Base-by-base conservation (phyloP, 2,329 filamentous ascomycete genomes). In the Trichoderma sp. region DNA sequence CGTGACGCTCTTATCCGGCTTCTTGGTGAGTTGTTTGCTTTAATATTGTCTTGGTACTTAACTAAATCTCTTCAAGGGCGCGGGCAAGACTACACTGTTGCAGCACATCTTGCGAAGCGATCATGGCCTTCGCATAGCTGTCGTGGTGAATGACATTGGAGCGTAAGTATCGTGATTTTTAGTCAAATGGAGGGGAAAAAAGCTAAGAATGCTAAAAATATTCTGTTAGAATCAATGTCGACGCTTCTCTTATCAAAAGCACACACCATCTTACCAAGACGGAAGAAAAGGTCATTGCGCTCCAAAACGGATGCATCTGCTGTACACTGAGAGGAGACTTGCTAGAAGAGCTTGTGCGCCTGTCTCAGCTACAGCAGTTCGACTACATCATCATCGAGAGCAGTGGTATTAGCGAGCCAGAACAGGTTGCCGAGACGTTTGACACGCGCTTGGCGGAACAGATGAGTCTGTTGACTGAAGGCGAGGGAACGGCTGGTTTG, bases 221-320 rank as follows among this genome's bases (percentile, higher is more conserved):
- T 32, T 7, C 26, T n/a, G n/a, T 24, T 13, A 87, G 86, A 0
- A 80, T 91, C 61, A 91, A 91, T 72, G 86, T 91, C 72, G 89
- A 91, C 68, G 89, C 88, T 0, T 83, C 87, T 5, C 79, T 90
- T 0, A 86, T 91, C 55, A 84, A 85, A 18, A 81, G 86, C 68
- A 83, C 79, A 1, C 84, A 88, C 73, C 83, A 83, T 28, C 78
- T 90, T 43, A 86, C 85, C 2, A 84, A 86, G 71, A 86, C 86
- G 0, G 80, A 89, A 49, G 88, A 91, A 71, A 89, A 90, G 71
- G 82, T 91, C 37, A 87, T 91, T 18, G 86, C 89, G 11, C 83
- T 92, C 66, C 89, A 91, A 74, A 92, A 91, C 70, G 89, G 90
- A 11, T 93, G 91, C 72, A 93, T 93, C 73, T 93, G 90, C 81